Evolutionary conservation across 2,329 filamentous ascomycete genomes (phyloP).

Genomic region (Penicillium thymicola): DNA sequence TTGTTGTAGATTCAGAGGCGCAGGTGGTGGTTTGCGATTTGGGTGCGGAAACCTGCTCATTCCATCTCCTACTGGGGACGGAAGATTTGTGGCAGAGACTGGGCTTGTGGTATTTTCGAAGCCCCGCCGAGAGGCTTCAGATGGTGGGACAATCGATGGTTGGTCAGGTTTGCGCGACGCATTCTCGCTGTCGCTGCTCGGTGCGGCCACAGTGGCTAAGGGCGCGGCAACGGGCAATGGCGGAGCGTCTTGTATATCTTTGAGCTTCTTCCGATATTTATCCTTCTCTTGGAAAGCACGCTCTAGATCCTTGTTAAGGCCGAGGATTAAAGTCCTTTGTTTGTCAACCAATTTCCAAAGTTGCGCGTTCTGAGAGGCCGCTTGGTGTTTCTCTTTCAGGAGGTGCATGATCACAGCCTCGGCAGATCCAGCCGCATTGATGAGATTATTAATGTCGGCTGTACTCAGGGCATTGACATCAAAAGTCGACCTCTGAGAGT

Average conservation of each 20-base stretch:
- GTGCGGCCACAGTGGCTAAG: slow-evolving; percentile 1
- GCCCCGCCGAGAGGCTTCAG: slow-evolving; percentile 9
- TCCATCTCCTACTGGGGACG: slow-evolving; percentile 16
- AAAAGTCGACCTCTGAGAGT: slow-evolving; percentile 57
- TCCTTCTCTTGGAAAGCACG: slow-evolving; percentile 91
- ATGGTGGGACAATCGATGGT: slow-evolving; percentile 6
- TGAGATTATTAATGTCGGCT: slow-evolving; percentile 74
- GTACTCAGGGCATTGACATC: slow-evolving; percentile 56
- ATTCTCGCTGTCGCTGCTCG: slow-evolving; percentile 5
- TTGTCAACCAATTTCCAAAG: slow-evolving; percentile 96
- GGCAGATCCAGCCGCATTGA: slow-evolving; percentile 79
- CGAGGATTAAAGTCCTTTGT: slow-evolving; percentile 88
- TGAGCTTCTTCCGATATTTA: slow-evolving; percentile 83
- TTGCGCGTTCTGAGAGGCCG: slow-evolving; percentile 84
- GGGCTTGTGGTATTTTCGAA: slow-evolving; percentile 18
- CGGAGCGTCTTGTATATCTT: slow-evolving; percentile 61
- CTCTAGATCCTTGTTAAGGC: slow-evolving; percentile 91
- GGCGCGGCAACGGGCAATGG: slow-evolving; percentile 28
- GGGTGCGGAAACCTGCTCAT: slow-evolving; percentile 50
- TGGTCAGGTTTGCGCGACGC: not conserved
- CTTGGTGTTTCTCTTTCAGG: slow-evolving; percentile 85
- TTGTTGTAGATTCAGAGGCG: slow-evolving; percentile 69
- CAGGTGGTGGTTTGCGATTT: slow-evolving; percentile 77
- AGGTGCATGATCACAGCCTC: slow-evolving; percentile 87
- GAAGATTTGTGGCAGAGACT: slow-evolving; percentile 17